Evolutionary conservation across 495 filamentous ascomycete genomes (phyloP).

Genomic region (Astrothelium macrocarpum): DNA sequence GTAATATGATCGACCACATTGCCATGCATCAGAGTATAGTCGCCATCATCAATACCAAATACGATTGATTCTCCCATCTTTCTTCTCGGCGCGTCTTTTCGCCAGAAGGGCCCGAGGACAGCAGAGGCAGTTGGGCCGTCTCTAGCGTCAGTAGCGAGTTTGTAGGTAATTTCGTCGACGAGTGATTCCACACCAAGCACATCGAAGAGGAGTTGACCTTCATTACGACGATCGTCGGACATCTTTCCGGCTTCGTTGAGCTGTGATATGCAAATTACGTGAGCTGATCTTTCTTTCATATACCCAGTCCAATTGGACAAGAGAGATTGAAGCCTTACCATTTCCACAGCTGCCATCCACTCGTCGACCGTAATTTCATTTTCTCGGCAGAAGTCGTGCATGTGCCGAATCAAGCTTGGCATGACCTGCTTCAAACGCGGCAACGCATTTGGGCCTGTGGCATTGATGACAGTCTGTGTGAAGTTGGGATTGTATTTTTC

Average conservation of each 20-base stretch:
- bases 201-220: conserved; percentile 62
- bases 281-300: conserved; percentile 23
- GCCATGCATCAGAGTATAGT: conserved; percentile 55
- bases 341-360: conserved; percentile 35
- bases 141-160: conserved; percentile 41
- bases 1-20: conserved; percentile 48
- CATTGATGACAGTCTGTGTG: conserved; percentile 59
- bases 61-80: conserved; percentile 57
- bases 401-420: conserved; percentile 44
- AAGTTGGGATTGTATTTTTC: conserved; percentile 45
- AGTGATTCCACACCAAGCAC: conserved; percentile 65
- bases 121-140: conserved; percentile 56
- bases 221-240: conserved; percentile 61
- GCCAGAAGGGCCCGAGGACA: conserved; percentile 72
- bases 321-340: conserved; percentile 15
- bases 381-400: conserved; percentile 52
- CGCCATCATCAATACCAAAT: conserved; percentile 36
- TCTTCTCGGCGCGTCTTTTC: conserved; percentile 53
- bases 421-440: conserved; percentile 46
- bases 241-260: conserved; percentile 66
- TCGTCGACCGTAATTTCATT: conserved; percentile 48
- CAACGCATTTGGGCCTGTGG: conserved; percentile 57
- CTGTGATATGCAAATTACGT: conserved; percentile 39
- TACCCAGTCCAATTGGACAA: conserved; percentile 30
- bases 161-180: conserved; percentile 70